These are phyloP conservation scores for Geosmithia morbida DNA, from an alignment of 2,329 filamentous ascomycete genomes.

Conservation along the genomic window DNA sequence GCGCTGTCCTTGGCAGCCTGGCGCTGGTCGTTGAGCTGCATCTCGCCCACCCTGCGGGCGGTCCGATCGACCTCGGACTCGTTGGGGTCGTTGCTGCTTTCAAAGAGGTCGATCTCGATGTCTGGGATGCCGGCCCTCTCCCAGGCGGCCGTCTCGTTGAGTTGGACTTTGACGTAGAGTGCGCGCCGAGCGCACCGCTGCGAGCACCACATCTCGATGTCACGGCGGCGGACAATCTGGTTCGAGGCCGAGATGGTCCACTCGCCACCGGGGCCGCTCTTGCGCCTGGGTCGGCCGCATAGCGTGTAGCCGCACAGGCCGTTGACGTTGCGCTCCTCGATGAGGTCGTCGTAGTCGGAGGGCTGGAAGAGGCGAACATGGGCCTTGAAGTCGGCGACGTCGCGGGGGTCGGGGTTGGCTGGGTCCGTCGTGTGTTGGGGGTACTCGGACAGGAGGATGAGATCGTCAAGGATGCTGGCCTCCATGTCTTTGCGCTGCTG, in stretches of 20 bases:
- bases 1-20: conserved; percentile 22
- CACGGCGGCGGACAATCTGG: conserved; percentile 54
- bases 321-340: conserved; percentile 78
- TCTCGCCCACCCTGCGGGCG: conserved; percentile 21
- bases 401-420: conserved; percentile 31
- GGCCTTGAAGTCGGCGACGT: conserved; percentile 50
- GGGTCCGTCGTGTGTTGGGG: conserved; percentile 14
- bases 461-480: conserved; percentile 53
- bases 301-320: conserved; percentile 72
- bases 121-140: conserved; percentile 49
- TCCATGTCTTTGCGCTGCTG: conserved; percentile 73
- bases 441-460: conserved; percentile 55
- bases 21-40: conserved; percentile 29
- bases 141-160: conserved; percentile 77
- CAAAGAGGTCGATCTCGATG: conserved; percentile 45
- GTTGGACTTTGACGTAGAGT: conserved; percentile 77
- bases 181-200: conserved; percentile 64
- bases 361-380: conserved; percentile 66
- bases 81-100: conserved; percentile 36
- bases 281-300: conserved; percentile 51
- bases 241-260: conserved; percentile 46
- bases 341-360: conserved; percentile 75
- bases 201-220: conserved; percentile 80
- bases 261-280: conserved; percentile 40
- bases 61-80: conserved; percentile 26